A percentile compares a stretch with the other conserved stretches of the same genome.
Evolutionary conservation across 2,329 filamentous ascomycete genomes (phyloP).

Genomic region (Phoma sp.): DNA sequence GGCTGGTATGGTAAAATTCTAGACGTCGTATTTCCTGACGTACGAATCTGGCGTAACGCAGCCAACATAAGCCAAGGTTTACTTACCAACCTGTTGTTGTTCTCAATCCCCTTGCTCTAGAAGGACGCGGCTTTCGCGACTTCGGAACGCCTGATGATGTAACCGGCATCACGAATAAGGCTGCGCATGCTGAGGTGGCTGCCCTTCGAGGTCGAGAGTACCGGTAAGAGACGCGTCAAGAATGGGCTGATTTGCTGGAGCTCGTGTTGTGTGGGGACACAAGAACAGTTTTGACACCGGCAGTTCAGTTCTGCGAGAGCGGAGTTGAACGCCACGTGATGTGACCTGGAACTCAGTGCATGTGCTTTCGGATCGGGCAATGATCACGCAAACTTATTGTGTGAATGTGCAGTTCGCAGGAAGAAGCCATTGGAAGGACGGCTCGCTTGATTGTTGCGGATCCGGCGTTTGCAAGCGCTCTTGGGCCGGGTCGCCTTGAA

Average conservation of each 20-base stretch:
- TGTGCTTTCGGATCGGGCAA: not conserved
- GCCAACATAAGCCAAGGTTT: conserved; percentile 6
- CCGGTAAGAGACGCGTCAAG: conserved; percentile 2
- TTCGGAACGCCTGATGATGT: conserved; percentile 35
- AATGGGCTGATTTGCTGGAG: conserved; percentile 11
- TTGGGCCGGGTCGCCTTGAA: conserved; percentile 5
- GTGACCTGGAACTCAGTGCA: not conserved
- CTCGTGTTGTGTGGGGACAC: conserved; percentile 13
- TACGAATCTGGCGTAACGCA: not conserved
- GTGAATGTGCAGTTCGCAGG: not conserved
- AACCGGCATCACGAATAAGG: conserved; percentile 33
- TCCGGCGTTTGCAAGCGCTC: conserved; percentile 3
- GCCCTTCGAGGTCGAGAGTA: conserved; percentile 36
- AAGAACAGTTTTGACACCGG: conserved; percentile 7
- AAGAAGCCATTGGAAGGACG: not conserved
- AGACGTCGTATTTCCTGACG: not conserved
- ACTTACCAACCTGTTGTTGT: conserved; percentile 54
- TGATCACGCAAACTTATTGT: not conserved
- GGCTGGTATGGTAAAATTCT: not conserved
- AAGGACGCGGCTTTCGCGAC: conserved; percentile 49
- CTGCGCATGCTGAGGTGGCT: conserved; percentile 32
- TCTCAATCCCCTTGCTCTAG: conserved; percentile 52
- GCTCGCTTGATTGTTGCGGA: conserved; percentile 8
- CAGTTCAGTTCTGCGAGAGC: conserved; percentile 11
- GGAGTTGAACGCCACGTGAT: conserved; percentile 9